phyloP scores from a whole-genome alignment of 306 rosid genomes.

The Quercus cerris region DNA sequence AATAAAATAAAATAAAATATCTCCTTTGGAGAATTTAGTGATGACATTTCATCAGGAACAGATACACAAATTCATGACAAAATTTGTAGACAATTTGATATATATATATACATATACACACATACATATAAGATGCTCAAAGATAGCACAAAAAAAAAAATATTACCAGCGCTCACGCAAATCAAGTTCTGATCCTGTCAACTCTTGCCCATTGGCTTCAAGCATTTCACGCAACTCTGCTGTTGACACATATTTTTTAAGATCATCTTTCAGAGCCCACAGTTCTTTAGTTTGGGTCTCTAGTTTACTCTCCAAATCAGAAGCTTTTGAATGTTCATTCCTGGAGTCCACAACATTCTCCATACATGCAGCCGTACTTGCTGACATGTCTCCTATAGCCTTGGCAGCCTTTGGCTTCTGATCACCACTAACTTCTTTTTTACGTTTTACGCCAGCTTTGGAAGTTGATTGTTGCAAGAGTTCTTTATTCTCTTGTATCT shows the following conservation, averaged over 20 bases:
- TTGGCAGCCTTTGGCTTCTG: conserved; percentile 65
- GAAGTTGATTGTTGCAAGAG: conserved; percentile 34
- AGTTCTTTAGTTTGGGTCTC: conserved; percentile 76
- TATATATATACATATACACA: neutral
- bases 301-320: conserved; percentile 48
- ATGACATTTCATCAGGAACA: conserved; percentile 5
- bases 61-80: neutral
- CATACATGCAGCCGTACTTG: conserved; percentile 33
- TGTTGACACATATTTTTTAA: conserved; percentile 66
- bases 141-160: neutral
- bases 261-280: conserved; percentile 87
- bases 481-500: conserved; percentile 44
- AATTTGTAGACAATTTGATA: neutral
- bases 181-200: conserved; percentile 90
- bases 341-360: conserved; percentile 23
- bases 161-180: conserved; percentile 89
- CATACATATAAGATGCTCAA: neutral
- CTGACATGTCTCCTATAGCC: conserved; percentile 56
- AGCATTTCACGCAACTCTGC: conserved; percentile 84
- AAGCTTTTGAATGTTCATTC: conserved; percentile 25
- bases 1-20: neutral
- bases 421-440: conserved; percentile 38
- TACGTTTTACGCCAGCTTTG: conserved; percentile 67
- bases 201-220: conserved; percentile 67
- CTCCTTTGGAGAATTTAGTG: neutral